phyloP scores from a whole-genome alignment of 2,329 filamentous ascomycete species.

The Neurospora sp. region DNA sequence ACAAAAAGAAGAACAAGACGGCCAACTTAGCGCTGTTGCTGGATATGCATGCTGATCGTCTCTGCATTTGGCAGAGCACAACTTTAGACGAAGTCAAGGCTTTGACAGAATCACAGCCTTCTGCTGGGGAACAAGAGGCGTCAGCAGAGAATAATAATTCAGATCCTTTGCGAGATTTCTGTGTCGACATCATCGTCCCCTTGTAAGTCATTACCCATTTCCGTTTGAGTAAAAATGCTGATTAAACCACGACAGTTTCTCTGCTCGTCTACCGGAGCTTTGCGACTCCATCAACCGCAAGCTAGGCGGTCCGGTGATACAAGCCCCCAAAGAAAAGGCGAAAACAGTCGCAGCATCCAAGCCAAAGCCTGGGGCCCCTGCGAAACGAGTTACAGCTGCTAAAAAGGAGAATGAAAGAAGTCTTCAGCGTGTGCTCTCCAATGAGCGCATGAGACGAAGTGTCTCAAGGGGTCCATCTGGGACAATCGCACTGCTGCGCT shows the following conservation, averaged over 20 bases:
- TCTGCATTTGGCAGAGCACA: slow-evolving; percentile 79
- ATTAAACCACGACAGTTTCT: slow-evolving; percentile 45
- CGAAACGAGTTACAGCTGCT: slow-evolving; percentile 35
- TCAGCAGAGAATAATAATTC: slow-evolving; percentile 32
- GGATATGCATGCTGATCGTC: slow-evolving; percentile 65
- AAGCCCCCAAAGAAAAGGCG: slow-evolving; percentile 40
- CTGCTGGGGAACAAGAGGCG: slow-evolving; percentile 24
- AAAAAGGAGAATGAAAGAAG: slow-evolving; percentile 37
- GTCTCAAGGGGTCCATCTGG: slow-evolving; percentile 47
- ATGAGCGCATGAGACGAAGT: slow-evolving; percentile 45
- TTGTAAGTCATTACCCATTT: slow-evolving; percentile 44
- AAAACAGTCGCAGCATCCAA: slow-evolving; percentile 34
- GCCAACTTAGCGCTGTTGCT: slow-evolving; percentile 57
- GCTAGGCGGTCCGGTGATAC: slow-evolving; percentile 60
- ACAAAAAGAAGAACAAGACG: slow-evolving; percentile 47
- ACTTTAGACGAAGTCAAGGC: slow-evolving; percentile 48
- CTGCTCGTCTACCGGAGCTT: slow-evolving; percentile 61
- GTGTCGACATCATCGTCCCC: slow-evolving; percentile 68
- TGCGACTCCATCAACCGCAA: slow-evolving; percentile 66
- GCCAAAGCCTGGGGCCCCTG: slow-evolving; percentile 41
- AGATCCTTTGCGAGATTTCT: slow-evolving; percentile 67
- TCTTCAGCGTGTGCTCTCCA: slow-evolving; percentile 54
- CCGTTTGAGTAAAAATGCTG: slow-evolving; percentile 18
- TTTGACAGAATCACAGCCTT: slow-evolving; percentile 37
- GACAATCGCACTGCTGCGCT: slow-evolving; percentile 55